phyloP scores from a whole-genome alignment of 2,329 filamentous ascomycete genomes.

The Pezicula carpinea region DNA sequence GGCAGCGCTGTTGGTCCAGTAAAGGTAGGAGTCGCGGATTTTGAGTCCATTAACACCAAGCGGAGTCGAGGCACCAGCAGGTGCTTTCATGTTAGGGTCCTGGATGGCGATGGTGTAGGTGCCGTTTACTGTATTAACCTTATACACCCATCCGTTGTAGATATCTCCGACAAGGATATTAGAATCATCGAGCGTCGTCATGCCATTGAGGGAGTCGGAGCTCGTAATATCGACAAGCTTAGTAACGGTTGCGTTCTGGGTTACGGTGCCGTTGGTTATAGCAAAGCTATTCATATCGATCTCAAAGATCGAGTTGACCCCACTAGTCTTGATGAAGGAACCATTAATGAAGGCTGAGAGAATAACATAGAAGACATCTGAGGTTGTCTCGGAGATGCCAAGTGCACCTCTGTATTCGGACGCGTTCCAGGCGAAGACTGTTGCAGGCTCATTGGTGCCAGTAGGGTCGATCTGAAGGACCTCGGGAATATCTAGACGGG shows the following conservation, averaged over 20 bases:
- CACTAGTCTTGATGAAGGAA: slow-evolving; percentile 18
- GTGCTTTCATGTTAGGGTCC: slow-evolving; percentile 18
- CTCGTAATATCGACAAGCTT: neutral
- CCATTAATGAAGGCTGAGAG: slow-evolving; percentile 24
- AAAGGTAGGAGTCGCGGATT: slow-evolving; percentile 18
- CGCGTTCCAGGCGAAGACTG: slow-evolving; percentile 27
- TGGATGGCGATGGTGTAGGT: slow-evolving; percentile 19
- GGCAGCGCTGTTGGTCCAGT: slow-evolving; percentile 23
- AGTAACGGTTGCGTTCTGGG: neutral
- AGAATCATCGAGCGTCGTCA: slow-evolving; percentile 12
- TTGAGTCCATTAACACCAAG: slow-evolving; percentile 24
- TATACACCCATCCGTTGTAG: slow-evolving; percentile 20
- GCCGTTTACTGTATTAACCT: slow-evolving; percentile 19
- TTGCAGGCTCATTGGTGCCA: slow-evolving; percentile 5
- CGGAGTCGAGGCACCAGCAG: slow-evolving; percentile 5
- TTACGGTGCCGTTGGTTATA: neutral
- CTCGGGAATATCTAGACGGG: slow-evolving; percentile 26
- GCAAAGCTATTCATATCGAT: slow-evolving; percentile 17
- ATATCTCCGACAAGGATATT: slow-evolving; percentile 20
- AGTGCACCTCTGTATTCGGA: slow-evolving; percentile 21
- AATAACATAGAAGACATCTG: slow-evolving; percentile 27
- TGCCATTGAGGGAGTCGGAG: slow-evolving; percentile 23
- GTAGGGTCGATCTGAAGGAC: slow-evolving; percentile 31
- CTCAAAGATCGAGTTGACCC: slow-evolving; percentile 19
- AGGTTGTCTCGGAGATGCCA: slow-evolving; percentile 31